A percentile compares a stretch with the other conserved stretches of the same genome.
These are phyloP conservation scores for Nakazawaea wyomingensis DNA, from an alignment of 805 yeast genomes.

Conservation along the genomic window DNA sequence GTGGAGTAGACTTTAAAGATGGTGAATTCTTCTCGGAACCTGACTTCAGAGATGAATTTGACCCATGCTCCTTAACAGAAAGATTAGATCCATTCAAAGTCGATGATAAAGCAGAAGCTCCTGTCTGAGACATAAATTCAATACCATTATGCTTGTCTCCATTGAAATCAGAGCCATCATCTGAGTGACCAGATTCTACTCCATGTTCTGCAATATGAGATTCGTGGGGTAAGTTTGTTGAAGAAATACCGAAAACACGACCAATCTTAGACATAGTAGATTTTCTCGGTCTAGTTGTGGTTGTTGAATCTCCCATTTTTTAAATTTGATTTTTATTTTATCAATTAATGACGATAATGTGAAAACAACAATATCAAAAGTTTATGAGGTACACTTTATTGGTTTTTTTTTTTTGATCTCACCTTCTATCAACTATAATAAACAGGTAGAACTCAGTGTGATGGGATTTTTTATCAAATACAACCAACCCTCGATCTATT, in stretches of 20 bases:
- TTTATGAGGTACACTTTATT: too few species aligned
- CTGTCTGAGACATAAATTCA: background rate
- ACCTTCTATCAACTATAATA: too few species aligned
- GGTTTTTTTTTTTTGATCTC: too few species aligned
- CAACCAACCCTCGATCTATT: too few species aligned
- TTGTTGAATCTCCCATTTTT: slow-evolving; percentile 12
- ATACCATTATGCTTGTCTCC: background rate
- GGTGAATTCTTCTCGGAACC: slow-evolving; percentile 3
- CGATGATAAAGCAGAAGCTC: background rate
- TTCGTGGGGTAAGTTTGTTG: slow-evolving; percentile 10
- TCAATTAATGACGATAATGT: too few species aligned
- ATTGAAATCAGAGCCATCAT: background rate
- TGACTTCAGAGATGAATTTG: slow-evolving; percentile 1
- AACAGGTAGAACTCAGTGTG: too few species aligned
- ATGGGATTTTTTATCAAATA: too few species aligned
- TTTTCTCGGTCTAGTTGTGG: slow-evolving; percentile 16
- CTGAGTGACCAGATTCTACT: background rate
- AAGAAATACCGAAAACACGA: slow-evolving; percentile 19
- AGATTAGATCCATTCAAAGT: slow-evolving; percentile 1
- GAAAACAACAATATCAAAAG: too few species aligned
- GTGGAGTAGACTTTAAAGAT: slow-evolving; percentile 3
- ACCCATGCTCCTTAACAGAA: background rate
- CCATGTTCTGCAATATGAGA: slow-evolving; percentile 2
- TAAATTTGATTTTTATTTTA: too few species aligned
- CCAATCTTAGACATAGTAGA: slow-evolving; percentile 21